Conservation (phyloP, 2,329 filamentous ascomycete species). For the Cladosporium austrohemisphaericum region DNA sequence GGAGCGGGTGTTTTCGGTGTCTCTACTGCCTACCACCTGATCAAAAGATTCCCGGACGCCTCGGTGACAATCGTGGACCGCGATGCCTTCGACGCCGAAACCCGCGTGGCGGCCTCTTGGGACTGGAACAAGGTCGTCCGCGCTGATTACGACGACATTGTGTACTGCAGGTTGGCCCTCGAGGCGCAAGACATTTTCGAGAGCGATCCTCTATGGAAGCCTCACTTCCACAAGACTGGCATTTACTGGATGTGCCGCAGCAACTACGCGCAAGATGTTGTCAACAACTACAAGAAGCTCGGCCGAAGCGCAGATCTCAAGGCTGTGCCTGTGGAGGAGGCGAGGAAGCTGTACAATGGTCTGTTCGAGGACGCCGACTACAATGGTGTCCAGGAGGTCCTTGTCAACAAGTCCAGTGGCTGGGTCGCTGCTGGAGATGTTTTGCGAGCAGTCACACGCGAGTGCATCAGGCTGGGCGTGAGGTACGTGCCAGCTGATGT, state of each 20-base stretch:
- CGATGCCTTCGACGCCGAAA: slow-evolving; percentile 32
- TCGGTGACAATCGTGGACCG: slow-evolving; percentile 40
- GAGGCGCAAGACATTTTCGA: slow-evolving; percentile 63
- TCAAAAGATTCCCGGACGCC: slow-evolving; percentile 39
- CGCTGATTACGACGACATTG: slow-evolving; percentile 62
- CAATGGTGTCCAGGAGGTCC: slow-evolving; percentile 54
- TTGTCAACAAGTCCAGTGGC: slow-evolving; percentile 59
- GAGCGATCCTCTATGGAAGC: slow-evolving; percentile 53
- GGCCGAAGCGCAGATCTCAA: slow-evolving; percentile 46
- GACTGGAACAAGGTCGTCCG: slow-evolving; percentile 72
- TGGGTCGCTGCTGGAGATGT: slow-evolving; percentile 62
- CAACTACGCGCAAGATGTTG: slow-evolving; percentile 47
- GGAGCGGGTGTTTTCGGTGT: slow-evolving; percentile 44
- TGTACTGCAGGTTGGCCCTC: slow-evolving; percentile 62
- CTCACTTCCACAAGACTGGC: slow-evolving; percentile 51
- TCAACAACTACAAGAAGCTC: slow-evolving; percentile 49
- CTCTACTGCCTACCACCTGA: slow-evolving; percentile 56
- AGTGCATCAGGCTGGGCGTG: slow-evolving; percentile 54
- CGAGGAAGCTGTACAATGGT: slow-evolving; percentile 53
- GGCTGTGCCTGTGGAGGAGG: slow-evolving; percentile 50
- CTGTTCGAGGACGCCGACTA: slow-evolving; percentile 61
- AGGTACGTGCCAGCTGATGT: slow-evolving; percentile 56
- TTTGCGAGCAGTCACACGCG: slow-evolving; percentile 52
- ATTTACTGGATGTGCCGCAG: slow-evolving; percentile 48
- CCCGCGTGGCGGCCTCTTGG: slow-evolving; percentile 58